These are phyloP conservation scores for Elsinoe batatas DNA, from an alignment of 2,329 filamentous ascomycete genomes.

Conservation along the genomic window DNA sequence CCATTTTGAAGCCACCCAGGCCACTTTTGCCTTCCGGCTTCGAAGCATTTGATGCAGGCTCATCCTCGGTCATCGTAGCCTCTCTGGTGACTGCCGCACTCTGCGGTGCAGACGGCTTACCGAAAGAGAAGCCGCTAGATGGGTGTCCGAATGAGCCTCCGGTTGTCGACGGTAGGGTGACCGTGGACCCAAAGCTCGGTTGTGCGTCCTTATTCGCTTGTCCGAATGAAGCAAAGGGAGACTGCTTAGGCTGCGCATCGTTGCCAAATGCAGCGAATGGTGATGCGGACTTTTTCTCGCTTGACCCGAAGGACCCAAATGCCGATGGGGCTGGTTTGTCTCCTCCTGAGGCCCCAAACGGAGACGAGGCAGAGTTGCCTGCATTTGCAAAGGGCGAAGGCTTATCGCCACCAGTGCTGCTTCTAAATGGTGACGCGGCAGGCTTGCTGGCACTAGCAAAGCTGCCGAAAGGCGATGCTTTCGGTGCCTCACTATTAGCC, in stretches of 20 bases:
- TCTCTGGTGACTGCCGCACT: slow-evolving; percentile 2
- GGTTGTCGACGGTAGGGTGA: slow-evolving; percentile 29
- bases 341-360: slow-evolving; percentile 30
- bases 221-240: neutral
- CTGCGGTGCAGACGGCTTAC: slow-evolving; percentile 18
- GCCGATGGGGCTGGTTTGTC: slow-evolving; percentile 17
- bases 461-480: slow-evolving; percentile 25
- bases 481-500: slow-evolving; percentile 20
- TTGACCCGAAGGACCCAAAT: slow-evolving; percentile 15
- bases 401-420: slow-evolving; percentile 8
- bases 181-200: slow-evolving; percentile 31
- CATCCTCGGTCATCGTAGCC: slow-evolving; percentile 12
- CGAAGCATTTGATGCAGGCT: slow-evolving; percentile 12
- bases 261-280: slow-evolving; percentile 25
- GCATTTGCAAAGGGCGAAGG: slow-evolving; percentile 18
- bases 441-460: slow-evolving; percentile 20
- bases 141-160: slow-evolving; percentile 27
- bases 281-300: slow-evolving; percentile 17
- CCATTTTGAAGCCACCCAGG: slow-evolving; percentile 52
- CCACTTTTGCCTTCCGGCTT: slow-evolving; percentile 19
- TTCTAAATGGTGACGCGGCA: slow-evolving; percentile 19
- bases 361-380: neutral
- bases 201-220: slow-evolving; percentile 16
- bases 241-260: slow-evolving; percentile 10
- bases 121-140: slow-evolving; percentile 22